Percentiles rank a stretch among this genome's conserved stretches.
These are phyloP conservation scores for Tausonia pullulans DNA, from an alignment of 1,284 basidiomycete species.

Conservation along the genomic window DNA sequence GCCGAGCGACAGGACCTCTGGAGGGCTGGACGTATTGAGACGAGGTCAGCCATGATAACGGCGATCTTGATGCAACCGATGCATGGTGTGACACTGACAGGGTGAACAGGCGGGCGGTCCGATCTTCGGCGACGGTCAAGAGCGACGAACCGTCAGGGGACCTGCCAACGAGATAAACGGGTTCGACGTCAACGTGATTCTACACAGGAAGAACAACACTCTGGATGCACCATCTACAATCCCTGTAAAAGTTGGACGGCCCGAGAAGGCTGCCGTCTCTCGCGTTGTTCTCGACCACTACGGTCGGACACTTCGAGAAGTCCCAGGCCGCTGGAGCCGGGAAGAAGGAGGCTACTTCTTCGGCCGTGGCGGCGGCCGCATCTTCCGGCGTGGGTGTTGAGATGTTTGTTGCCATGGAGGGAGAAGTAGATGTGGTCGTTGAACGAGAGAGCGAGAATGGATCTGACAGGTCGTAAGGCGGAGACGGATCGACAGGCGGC, in stretches of 20 bases:
- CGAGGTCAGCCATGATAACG: neutral
- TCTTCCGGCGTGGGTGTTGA: too few species aligned
- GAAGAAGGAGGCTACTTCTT: too few species aligned
- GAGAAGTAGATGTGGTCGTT: too few species aligned
- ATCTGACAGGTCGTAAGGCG: too few species aligned
- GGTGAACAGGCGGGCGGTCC: conserved; percentile 24
- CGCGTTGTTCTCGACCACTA: neutral
- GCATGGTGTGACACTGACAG: conserved; percentile 21
- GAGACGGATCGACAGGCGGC: too few species aligned
- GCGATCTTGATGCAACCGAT: neutral
- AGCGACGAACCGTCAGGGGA: conserved; percentile 28
- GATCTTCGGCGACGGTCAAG: conserved; percentile 31
- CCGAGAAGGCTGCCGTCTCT: neutral
- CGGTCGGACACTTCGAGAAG: too few species aligned
- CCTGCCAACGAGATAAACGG: conserved; percentile 19
- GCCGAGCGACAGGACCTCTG: neutral
- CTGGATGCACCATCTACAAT: conserved; percentile 27
- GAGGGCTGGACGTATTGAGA: neutral
- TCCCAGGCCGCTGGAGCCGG: too few species aligned
- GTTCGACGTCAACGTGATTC: neutral
- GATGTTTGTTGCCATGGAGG: too few species aligned
- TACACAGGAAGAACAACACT: neutral
- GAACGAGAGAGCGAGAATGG: too few species aligned
- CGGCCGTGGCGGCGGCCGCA: too few species aligned
- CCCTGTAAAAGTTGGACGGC: conserved; percentile 25